These are phyloP conservation scores for Venturia carpophila DNA, from an alignment of 2,329 filamentous ascomycete species.

Conservation along the genomic window DNA sequence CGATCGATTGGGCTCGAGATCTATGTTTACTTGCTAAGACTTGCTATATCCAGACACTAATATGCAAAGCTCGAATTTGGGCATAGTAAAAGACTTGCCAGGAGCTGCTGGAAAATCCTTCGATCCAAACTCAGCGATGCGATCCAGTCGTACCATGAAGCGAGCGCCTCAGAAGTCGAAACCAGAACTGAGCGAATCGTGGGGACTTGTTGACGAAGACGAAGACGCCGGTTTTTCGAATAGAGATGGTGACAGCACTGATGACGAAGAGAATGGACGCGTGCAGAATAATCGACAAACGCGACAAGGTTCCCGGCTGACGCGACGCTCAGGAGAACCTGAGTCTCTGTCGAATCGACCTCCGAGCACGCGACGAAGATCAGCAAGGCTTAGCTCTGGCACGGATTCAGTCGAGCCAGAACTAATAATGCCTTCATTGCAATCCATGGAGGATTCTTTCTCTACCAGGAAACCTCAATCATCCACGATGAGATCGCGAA, in stretches of 20 bases:
- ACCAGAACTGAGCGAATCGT: constrained; percentile 5
- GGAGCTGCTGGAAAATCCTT: neutral
- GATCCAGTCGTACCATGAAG: constrained; percentile 5
- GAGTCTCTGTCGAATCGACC: neutral
- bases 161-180: neutral
- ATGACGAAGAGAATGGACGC: neutral
- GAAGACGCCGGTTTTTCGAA: constrained; percentile 5
- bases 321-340: neutral
- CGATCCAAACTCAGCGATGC: neutral
- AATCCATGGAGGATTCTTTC: neutral
- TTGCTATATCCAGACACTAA: neutral
- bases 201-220: constrained; percentile 1
- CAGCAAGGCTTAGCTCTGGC: neutral
- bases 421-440: constrained; percentile 4
- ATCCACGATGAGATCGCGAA: neutral
- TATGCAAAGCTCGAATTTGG: neutral
- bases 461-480: neutral
- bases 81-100: neutral
- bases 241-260: neutral
- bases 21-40: neutral
- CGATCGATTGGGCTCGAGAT: too few relatives aligned
- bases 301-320: neutral
- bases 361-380: neutral
- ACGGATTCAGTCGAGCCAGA: neutral
- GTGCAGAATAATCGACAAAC: neutral